A percentile compares a stretch with the other conserved stretches of the same genome.
These are phyloP conservation scores for Ophiorrhiza pumila DNA, from an alignment of 257 asterid genomes.

Conservation along the genomic window DNA sequence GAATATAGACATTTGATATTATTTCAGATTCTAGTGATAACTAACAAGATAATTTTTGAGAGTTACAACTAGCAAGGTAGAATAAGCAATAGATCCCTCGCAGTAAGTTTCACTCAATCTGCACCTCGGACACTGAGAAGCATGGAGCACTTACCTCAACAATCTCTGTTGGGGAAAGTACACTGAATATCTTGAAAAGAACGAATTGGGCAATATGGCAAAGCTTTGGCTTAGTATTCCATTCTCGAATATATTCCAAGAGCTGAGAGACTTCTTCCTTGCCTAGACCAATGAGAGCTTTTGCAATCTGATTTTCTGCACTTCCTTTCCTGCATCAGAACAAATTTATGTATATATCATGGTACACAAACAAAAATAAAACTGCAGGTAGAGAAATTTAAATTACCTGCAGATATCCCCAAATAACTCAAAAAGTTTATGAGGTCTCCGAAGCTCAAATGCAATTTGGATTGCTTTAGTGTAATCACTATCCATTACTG, in stretches of 20 bases:
- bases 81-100: background rate
- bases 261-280: conserved; percentile 60
- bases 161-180: conserved; percentile 64
- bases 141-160: conserved; percentile 47
- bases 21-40: background rate
- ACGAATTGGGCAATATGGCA: conserved; percentile 82
- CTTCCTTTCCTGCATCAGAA: conserved; percentile 48
- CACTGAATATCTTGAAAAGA: conserved; percentile 45
- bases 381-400: background rate
- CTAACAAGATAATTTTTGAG: background rate
- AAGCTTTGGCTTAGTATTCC: conserved; percentile 89
- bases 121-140: background rate
- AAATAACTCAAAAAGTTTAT: conserved; percentile 71
- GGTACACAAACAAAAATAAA: background rate
- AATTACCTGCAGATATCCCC: conserved; percentile 70
- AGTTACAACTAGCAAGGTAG: background rate
- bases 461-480: conserved; percentile 78
- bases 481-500: conserved; percentile 72
- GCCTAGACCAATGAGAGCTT: conserved; percentile 53
- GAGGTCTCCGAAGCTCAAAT: conserved; percentile 88
- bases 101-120: background rate
- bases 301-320: conserved; percentile 43
- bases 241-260: conserved; percentile 77
- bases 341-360: background rate
- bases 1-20: background rate